A percentile compares a stretch with the other conserved stretches of the same genome.
phyloP scores from a whole-genome alignment of 2,329 filamentous ascomycete genomes.

The Aspergillus puulaauensis region DNA sequence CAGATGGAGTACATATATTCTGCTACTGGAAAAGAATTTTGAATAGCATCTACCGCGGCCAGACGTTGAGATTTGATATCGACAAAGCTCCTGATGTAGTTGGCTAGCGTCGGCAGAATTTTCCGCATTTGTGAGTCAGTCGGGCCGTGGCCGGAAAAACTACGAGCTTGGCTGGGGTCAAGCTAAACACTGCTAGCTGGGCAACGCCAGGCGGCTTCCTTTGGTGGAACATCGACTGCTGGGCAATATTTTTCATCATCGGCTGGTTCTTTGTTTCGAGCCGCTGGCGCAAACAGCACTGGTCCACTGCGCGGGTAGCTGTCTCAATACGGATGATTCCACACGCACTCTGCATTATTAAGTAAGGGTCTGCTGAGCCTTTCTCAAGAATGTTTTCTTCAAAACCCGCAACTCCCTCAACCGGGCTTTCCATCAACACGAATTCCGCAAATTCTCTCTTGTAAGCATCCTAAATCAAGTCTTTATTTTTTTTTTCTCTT shows the following conservation, averaged over 20 bases:
- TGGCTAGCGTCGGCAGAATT: slow-evolving; percentile 18
- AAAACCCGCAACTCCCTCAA: slow-evolving; percentile 33
- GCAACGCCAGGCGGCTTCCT: neutral
- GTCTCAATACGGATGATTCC: neutral
- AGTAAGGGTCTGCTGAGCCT: neutral
- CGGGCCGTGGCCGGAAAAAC: slow-evolving; percentile 6
- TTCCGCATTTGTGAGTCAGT: slow-evolving; percentile 10
- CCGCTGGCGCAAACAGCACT: neutral
- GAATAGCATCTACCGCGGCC: neutral
- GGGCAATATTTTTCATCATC: neutral
- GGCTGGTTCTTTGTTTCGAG: neutral
- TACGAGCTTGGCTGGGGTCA: neutral
- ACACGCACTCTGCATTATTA: neutral
- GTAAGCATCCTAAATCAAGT: slow-evolving; percentile 33
- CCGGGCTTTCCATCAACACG: slow-evolving; percentile 55
- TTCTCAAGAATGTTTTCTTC: slow-evolving; percentile 33
- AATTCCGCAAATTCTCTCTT: slow-evolving; percentile 49
- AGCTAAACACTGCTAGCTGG: neutral
- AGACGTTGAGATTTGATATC: neutral
- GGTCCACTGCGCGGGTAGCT: neutral
- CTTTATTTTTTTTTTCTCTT: neutral
- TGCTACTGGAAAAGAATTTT: neutral
- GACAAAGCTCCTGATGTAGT: neutral
- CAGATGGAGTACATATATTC: too few relatives aligned
- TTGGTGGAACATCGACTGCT: neutral